A percentile compares a stretch with the other conserved stretches of the same genome.
Conservation (phyloP, 2,329 filamentous ascomycete species). For the Coccinonectria pachysandricola region DNA sequence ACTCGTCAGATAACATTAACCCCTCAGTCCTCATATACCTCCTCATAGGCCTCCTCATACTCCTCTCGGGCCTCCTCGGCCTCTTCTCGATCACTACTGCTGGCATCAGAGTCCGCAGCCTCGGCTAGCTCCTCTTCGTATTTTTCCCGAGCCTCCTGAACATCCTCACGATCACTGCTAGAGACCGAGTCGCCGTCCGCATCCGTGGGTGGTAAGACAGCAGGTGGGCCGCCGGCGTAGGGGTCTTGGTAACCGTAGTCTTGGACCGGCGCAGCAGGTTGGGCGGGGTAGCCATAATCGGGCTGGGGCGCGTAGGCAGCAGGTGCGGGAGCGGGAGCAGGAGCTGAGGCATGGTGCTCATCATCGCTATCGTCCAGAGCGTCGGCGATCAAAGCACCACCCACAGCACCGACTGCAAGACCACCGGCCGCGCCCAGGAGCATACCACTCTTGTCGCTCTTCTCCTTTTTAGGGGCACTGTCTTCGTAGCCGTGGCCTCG, state of each 20-base stretch:
- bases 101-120: slow-evolving; percentile 32
- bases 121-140: slow-evolving; percentile 33
- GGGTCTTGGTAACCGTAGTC: slow-evolving; percentile 12
- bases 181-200: slow-evolving; percentile 32
- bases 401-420: slow-evolving; percentile 45
- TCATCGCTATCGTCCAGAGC: slow-evolving; percentile 28
- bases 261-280: slow-evolving; percentile 2
- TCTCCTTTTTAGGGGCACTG: slow-evolving; percentile 22
- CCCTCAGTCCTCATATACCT: slow-evolving; percentile 17
- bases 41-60: slow-evolving; percentile 29
- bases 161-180: slow-evolving; percentile 32
- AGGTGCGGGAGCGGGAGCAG: slow-evolving; percentile 4
- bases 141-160: slow-evolving; percentile 31
- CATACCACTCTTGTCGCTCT: slow-evolving; percentile 41
- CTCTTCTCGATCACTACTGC: slow-evolving; percentile 41
- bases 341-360: slow-evolving; percentile 7
- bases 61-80: slow-evolving; percentile 43
- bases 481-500: slow-evolving; percentile 10
- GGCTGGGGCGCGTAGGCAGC: slow-evolving; percentile 1
- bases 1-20: too few species aligned
- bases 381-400: slow-evolving; percentile 47
- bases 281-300: slow-evolving; percentile 2
- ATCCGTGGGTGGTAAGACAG: slow-evolving; percentile 28
- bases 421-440: slow-evolving; percentile 50
- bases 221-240: slow-evolving; percentile 20